phyloP scores from a whole-genome alignment of 2,329 filamentous ascomycete species.

The Ceratocystis lukuohia region DNA sequence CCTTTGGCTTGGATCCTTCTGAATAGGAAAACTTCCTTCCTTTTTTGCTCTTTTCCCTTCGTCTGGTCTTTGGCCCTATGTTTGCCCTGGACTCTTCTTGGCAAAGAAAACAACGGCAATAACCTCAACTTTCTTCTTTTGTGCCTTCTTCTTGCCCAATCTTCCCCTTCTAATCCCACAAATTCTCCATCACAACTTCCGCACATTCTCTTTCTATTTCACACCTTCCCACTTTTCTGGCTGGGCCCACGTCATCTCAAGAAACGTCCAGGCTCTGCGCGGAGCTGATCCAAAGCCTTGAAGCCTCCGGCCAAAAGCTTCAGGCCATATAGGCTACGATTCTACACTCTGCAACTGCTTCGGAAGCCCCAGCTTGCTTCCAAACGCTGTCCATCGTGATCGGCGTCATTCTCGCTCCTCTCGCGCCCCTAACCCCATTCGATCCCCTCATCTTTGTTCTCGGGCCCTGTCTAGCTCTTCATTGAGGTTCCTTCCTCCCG shows the following conservation, averaged over 20 bases:
- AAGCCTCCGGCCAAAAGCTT: neutral
- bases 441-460: constrained; percentile 1
- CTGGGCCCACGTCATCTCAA: neutral
- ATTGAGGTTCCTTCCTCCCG: neutral
- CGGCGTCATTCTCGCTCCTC: neutral
- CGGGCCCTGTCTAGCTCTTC: neutral
- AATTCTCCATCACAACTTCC: too few relatives aligned
- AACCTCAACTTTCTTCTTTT: neutral
- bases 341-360: neutral
- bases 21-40: neutral
- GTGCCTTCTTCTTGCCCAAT: neutral
- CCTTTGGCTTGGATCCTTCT: neutral
- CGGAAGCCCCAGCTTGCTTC: neutral
- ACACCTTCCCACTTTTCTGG: neutral
- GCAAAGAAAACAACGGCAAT: too few relatives aligned
- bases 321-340: neutral
- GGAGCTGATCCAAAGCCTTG: neutral
- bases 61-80: neutral
- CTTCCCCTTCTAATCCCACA: too few relatives aligned
- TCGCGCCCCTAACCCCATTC: neutral
- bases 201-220: neutral
- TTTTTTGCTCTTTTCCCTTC: neutral
- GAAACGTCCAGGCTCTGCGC: neutral
- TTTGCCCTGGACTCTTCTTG: neutral
- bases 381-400: neutral